Conservation (phyloP, 1,139 yeast species). For the Debaryomyces sp. region DNA sequence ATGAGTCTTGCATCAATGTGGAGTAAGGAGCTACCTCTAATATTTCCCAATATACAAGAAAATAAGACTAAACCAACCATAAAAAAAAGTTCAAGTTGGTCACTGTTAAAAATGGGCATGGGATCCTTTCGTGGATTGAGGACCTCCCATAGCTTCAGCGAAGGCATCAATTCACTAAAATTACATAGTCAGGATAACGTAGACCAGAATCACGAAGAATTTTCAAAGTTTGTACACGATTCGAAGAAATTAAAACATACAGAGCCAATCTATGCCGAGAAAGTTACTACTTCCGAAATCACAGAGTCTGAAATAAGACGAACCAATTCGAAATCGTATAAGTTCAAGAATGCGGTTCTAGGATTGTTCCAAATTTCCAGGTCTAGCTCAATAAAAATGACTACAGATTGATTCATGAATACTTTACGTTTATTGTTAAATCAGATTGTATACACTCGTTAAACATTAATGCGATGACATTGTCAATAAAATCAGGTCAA, state of each 20-base stretch:
- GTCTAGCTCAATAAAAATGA: slow-evolving; percentile 3
- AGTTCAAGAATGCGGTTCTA: slow-evolving; percentile 8
- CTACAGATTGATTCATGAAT: slow-evolving; percentile 2
- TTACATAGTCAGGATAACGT: neutral
- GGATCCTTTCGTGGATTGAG: slow-evolving; percentile 13
- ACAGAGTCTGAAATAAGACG: slow-evolving; percentile 3
- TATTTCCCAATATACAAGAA: slow-evolving; percentile 7
- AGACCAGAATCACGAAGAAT: neutral
- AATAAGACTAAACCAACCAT: slow-evolving; percentile 5
- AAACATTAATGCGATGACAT: slow-evolving; percentile 1
- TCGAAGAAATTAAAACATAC: neutral
- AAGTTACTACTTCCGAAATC: neutral
- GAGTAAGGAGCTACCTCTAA: slow-evolving; percentile 22
- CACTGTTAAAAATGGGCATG: slow-evolving; percentile 13
- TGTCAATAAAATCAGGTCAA: neutral
- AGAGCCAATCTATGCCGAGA: neutral
- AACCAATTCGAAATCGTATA: slow-evolving; percentile 6
- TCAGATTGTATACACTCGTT: neutral
- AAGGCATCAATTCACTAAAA: slow-evolving; percentile 3
- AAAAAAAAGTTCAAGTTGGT: slow-evolving; percentile 16
- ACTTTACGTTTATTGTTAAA: neutral
- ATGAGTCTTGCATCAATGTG: slow-evolving; percentile 19
- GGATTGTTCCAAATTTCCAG: slow-evolving; percentile 8
- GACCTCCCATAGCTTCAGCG: slow-evolving; percentile 11
- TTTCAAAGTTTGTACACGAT: neutral